Percentiles rank a stretch among this genome's conserved stretches.
Evolutionary conservation across 2,329 filamentous ascomycete genomes (phyloP).

Genomic region (Penicillium sumatraense): DNA sequence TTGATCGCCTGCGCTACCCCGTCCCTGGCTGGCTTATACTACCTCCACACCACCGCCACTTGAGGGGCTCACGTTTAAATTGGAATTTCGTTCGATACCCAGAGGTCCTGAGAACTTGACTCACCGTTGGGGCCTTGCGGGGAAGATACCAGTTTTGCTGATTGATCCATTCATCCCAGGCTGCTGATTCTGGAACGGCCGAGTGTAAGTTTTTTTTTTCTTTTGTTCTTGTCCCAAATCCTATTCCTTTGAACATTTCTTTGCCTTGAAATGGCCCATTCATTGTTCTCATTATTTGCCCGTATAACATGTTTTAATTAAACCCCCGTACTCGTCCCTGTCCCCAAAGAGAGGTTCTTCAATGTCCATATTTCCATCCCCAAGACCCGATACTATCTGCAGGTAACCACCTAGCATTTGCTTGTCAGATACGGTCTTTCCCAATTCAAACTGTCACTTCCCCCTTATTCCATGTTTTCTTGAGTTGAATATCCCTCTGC

Average conservation of each 20-base stretch:
- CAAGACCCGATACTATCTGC: neutral
- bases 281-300: neutral
- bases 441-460: neutral
- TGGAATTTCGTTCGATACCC: neutral
- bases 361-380: neutral
- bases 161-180: neutral
- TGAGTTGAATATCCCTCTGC: neutral
- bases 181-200: neutral
- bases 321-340: neutral
- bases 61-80: neutral
- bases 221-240: neutral
- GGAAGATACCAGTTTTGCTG: neutral
- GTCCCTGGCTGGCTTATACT: neutral
- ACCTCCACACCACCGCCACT: neutral
- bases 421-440: neutral
- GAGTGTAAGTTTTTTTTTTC: conserved; percentile 7
- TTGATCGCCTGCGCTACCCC: neutral
- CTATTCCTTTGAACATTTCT: neutral
- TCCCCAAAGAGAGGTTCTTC: too few relatives aligned
- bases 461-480: neutral
- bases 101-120: neutral
- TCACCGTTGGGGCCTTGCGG: neutral
- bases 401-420: neutral
- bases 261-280: neutral
- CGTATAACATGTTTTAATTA: neutral